Evolutionary conservation across 2,329 filamentous ascomycete species (phyloP).

Genomic region (Erysiphe pulchra): DNA sequence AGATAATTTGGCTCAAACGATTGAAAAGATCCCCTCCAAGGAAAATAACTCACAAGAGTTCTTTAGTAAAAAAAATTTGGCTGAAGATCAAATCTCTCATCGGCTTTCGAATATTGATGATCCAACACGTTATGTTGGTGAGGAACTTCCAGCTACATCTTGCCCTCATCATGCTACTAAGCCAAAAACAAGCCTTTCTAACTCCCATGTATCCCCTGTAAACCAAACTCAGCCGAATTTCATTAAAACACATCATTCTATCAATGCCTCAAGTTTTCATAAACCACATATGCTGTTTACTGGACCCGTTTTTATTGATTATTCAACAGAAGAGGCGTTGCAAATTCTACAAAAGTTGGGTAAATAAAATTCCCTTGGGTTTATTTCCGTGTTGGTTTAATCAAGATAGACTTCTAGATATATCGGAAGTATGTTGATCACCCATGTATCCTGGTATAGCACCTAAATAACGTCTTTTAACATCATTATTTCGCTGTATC

Average conservation of each 20-base stretch:
- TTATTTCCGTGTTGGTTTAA: too few relatives aligned
- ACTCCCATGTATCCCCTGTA: conserved; percentile 13
- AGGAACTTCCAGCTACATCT: neutral
- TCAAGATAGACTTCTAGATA: too few relatives aligned
- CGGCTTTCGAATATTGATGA: neutral
- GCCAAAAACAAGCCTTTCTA: conserved; percentile 12
- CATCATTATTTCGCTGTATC: too few relatives aligned
- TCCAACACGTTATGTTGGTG: neutral
- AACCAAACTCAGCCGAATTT: conserved; percentile 23
- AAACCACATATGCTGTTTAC: conserved; percentile 61
- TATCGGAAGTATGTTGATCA: too few relatives aligned
- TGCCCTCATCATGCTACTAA: neutral
- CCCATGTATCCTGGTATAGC: too few relatives aligned
- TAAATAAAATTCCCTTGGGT: too few relatives aligned
- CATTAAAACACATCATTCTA: conserved; percentile 19
- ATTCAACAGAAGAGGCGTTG: conserved; percentile 60
- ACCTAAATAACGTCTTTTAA: too few relatives aligned
- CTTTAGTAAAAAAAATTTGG: neutral
- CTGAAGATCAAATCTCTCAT: neutral
- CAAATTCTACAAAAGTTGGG: conserved; percentile 32
- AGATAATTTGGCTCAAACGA: conserved; percentile 12
- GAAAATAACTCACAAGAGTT: neutral
- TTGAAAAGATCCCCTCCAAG: conserved; percentile 31
- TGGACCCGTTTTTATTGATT: conserved; percentile 83
- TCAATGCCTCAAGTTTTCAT: conserved; percentile 1